A percentile compares a stretch with the other conserved stretches of the same genome.
Evolutionary conservation across 202 grass and related monocot species (phyloP).

Genomic region (Setaria italica): DNA sequence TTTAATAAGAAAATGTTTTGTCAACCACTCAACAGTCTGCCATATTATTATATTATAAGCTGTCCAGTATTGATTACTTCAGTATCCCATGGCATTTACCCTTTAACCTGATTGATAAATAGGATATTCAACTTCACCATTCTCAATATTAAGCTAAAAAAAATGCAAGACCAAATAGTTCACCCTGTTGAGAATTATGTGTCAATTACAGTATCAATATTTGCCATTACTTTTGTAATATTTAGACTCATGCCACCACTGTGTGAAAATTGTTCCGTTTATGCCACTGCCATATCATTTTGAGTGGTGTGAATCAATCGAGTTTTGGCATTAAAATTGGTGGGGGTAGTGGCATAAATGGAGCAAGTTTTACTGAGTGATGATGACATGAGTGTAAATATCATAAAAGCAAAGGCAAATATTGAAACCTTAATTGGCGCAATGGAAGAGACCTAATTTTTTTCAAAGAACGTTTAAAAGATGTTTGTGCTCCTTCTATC

Average conservation of each 20-base stretch:
- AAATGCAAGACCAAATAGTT: background rate
- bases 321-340: background rate
- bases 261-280: background rate
- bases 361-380: background rate
- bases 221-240: background rate
- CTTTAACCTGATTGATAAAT: conserved; percentile 14
- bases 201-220: background rate
- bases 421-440: background rate
- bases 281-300: background rate
- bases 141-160: background rate
- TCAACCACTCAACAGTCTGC: background rate
- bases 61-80: background rate
- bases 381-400: background rate
- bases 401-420: background rate
- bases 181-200: background rate
- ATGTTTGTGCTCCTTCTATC: background rate
- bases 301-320: background rate
- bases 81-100: background rate
- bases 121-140: background rate
- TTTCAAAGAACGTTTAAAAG: background rate
- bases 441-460: background rate
- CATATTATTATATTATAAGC: background rate
- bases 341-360: background rate
- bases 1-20: background rate
- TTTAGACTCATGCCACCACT: background rate